A percentile compares a stretch with the other conserved stretches of the same genome.
Evolutionary conservation across 75 land plant genomes (phyloP).

Genomic region (Chamaecyparis obtusa): DNA sequence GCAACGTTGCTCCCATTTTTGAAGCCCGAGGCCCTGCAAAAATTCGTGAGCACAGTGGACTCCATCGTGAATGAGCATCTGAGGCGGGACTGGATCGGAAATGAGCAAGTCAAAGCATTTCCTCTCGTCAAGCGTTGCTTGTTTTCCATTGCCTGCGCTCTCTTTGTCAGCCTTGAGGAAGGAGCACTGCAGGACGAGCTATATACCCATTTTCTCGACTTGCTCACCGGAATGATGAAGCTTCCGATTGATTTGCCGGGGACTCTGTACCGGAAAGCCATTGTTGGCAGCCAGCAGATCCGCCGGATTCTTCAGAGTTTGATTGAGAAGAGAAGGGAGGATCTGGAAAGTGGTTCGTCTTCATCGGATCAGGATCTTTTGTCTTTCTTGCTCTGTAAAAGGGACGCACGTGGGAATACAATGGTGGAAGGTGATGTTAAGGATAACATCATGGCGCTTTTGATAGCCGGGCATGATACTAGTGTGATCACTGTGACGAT

Average conservation of each 20-base stretch:
- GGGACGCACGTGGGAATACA: conserved; percentile 9
- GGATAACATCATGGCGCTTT: no score
- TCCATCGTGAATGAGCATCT: conserved; percentile 16
- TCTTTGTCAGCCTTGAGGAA: no score
- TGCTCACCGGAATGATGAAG: conserved; percentile 26
- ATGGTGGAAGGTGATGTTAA: background rate
- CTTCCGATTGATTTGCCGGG: conserved; percentile 41
- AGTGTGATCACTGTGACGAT: no score
- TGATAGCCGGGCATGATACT: no score
- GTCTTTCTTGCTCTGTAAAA: conserved; percentile 14
- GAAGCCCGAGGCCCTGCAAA: no score
- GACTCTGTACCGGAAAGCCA: conserved; percentile 27
- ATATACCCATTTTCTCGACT: background rate
- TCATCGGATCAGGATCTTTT: background rate
- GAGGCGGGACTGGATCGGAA: conserved; percentile 6
- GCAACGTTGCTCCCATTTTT: no score
- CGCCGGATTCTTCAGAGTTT: no score
- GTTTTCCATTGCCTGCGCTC: no score
- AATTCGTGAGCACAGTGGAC: conserved; percentile 23
- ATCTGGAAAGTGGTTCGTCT: conserved; percentile 14
- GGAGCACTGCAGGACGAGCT: background rate
- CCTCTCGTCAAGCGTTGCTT: no score
- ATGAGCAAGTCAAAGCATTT: conserved; percentile 17
- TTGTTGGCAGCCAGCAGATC: no score
- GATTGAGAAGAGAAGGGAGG: no score